Evolutionary conservation across 1,284 basidiomycete species (phyloP), one percentile per base, ranked within the genome.

Genomic region (Ustilago crameri): DNA sequence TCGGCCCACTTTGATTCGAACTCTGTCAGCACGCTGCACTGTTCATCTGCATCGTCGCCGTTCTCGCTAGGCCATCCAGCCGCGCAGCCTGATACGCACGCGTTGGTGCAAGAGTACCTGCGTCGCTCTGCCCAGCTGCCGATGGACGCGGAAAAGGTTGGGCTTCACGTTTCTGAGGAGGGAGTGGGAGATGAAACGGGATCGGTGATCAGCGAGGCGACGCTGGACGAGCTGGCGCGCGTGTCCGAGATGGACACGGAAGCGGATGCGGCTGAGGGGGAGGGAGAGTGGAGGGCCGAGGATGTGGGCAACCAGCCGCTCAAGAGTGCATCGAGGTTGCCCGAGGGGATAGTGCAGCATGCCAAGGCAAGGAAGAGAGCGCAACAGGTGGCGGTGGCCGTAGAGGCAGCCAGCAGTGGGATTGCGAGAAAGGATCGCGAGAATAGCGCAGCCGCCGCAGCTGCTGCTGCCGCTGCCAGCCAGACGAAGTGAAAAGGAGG

Each of bases 171-270:
- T 7, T 30, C 30, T 5, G 30, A 50, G 14, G 43, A 75, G 14
- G 49, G 56, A 23, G 43, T 74, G 14, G 49, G 56, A 23, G 54
- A 68, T 41, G 68, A 68, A 23, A 57, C 47, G 9, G 49, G 51
- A 5, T 58, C 54, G 5, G 56, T 72, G 38, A 69, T 75, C 30
- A 69, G 70, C 32, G 69, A 77, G 34, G 72, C 59, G 2, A 75
- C 72, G 3, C 50, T 77, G n/a, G 75, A 79, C 42, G 74, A 75
- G 55, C 60, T 76, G 14, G 63, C 74, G 18, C 38, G 74, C 15
- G n/a, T 75, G 34, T 75, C 73, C 18, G 70, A 62, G 51, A 17
- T 72, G 15, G 62, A 77, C 15, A 12, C 30, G 30, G 30, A 30
- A 12, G 30, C 30, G 30, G 62, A 77, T 14, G 30, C 30, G 30